Evolutionary conservation across 1,284 basidiomycete genomes (phyloP).

Genomic region (Apiotrichum veenhuisii): DNA sequence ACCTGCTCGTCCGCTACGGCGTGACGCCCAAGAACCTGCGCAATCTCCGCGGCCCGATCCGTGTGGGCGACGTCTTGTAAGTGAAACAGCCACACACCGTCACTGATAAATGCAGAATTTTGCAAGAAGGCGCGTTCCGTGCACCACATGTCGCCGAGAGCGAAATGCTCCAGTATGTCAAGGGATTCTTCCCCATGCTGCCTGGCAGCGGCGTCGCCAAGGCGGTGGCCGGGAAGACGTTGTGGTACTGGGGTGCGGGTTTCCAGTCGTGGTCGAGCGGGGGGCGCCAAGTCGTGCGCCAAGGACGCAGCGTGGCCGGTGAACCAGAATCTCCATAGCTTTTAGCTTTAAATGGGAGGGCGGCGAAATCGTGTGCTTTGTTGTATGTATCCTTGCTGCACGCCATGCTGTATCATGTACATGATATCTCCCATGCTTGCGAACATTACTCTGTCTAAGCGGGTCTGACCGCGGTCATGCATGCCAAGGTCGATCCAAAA

Average conservation of each 20-base stretch:
- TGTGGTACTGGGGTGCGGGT: constrained; percentile 23
- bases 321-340: no score
- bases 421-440: no score
- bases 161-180: constrained; percentile 10
- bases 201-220: constrained; percentile 15
- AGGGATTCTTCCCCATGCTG: constrained; percentile 14
- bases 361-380: no score
- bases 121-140: constrained; percentile 15
- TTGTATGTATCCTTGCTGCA: no score
- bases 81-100: not conserved
- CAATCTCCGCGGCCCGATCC: constrained; percentile 20
- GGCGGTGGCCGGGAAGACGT: constrained; percentile 3
- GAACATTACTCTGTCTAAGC: no score
- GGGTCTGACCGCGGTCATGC: no score
- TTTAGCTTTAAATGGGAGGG: no score
- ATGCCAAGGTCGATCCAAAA: no score
- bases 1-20: constrained; percentile 37
- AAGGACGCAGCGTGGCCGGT: not conserved
- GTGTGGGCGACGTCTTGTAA: constrained; percentile 40
- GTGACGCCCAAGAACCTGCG: constrained; percentile 30
- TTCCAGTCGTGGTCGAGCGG: constrained; percentile 11
- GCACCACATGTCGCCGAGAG: constrained; percentile 12
- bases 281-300: constrained; percentile 12
- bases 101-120: constrained; percentile 8
- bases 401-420: no score